Base-by-base conservation (phyloP, 805 yeast species). In the Ogataea salicorniae region DNA sequence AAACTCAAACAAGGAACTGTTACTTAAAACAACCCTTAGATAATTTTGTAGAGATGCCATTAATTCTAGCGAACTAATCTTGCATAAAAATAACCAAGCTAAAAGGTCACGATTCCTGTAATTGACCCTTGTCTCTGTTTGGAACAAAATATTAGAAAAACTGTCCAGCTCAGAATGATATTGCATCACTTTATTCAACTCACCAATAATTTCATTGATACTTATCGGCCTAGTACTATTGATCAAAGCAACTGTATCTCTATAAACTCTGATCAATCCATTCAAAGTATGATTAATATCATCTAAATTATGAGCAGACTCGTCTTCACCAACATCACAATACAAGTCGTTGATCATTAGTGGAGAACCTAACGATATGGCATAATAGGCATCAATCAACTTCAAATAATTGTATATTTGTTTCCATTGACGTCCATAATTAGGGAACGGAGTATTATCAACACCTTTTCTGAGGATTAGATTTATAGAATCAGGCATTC, bases 281-380 rank as follows among this genome's bases (percentile, higher is more conserved):
- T 8, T 26, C 18, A 37, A 26, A 4, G 49, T 14, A 15, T 26
- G 23, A 20, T 50, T 51, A 23, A 37, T 20, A 5, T 36, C 43
- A 16, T 23, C 39, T 11, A 26, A 8, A 5, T 15, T 34, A 17
- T 13, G 17, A 37, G 17, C 26, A 31, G 18, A 34, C 16, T 33
- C 39, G 5, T 23, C 33, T 11, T 40, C 44, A 34, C 46, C 36
- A 37, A 39, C 41, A 39, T 53, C 58, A 31, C 55, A 51, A 22
- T 41, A 54, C 3, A 34, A 42, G 37, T 61, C 58, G 45, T 52
- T 51, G n/a, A 62, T 53, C 37, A 54, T 16, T 34, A 57, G 39
- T 8, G 62, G 58, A 2, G 46, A 36, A 1, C 66, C 66, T 9
- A 49, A 36, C 37, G 40, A 18, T 3, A 53, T 7, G 1, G 65